Conservation (phyloP, 169 alveolate species). For the Plasmodium vinckei region DNA sequence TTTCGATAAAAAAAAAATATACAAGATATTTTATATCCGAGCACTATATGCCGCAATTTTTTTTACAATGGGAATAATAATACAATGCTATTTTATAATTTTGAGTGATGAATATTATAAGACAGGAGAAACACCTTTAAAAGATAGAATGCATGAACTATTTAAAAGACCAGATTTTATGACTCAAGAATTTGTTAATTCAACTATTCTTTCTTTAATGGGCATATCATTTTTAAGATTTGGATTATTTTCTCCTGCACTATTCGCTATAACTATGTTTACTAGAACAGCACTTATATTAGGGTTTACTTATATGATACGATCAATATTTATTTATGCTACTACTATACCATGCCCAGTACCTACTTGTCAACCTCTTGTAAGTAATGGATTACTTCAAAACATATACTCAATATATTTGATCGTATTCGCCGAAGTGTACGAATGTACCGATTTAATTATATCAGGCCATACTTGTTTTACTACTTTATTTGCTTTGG, state of each 20-base stretch:
- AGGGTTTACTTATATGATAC: slow-evolving; percentile 72
- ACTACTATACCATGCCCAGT: slow-evolving; percentile 83
- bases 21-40: slow-evolving; percentile 42
- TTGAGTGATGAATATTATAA: slow-evolving; percentile 62
- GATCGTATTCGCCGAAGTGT: slow-evolving; percentile 76
- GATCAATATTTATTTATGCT: slow-evolving; percentile 80
- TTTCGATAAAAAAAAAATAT: slow-evolving; percentile 8
- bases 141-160: slow-evolving; percentile 80
- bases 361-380: slow-evolving; percentile 76
- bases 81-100: slow-evolving; percentile 75
- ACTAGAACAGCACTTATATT: slow-evolving; percentile 70
- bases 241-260: slow-evolving; percentile 77
- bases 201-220: slow-evolving; percentile 44
- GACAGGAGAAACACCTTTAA: slow-evolving; percentile 72
- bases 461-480: slow-evolving; percentile 86
- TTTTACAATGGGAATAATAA: slow-evolving; percentile 22
- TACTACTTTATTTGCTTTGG: slow-evolving; percentile 73
- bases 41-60: slow-evolving; percentile 34
- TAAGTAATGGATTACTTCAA: slow-evolving; percentile 25
- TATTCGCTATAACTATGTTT: slow-evolving; percentile 72
- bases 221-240: slow-evolving; percentile 48
- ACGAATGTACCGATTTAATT: slow-evolving; percentile 84
- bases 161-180: slow-evolving; percentile 42
- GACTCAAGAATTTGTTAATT: slow-evolving; percentile 45
- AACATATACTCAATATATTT: slow-evolving; percentile 34